Conservation (phyloP, 2,329 filamentous ascomycete species). For the Trichothecium roseum region DNA sequence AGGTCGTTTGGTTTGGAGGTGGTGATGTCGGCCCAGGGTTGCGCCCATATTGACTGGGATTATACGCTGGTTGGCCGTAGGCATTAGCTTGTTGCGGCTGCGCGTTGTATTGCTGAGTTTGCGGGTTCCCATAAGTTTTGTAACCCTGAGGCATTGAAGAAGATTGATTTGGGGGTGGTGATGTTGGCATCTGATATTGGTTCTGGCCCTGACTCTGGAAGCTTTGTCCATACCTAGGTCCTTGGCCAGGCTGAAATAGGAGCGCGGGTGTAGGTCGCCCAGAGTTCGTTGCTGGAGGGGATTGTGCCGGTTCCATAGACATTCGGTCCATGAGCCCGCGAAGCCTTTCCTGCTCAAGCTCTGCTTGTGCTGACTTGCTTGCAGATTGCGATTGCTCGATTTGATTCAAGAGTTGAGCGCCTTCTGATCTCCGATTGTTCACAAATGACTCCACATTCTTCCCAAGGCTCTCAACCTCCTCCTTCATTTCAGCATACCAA, state of each 20-base stretch:
- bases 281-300: slow-evolving; percentile 9
- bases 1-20: slow-evolving; percentile 50
- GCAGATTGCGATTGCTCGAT: slow-evolving; percentile 72
- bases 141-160: slow-evolving; percentile 30
- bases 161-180: slow-evolving; percentile 40
- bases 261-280: slow-evolving; percentile 25
- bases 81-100: slow-evolving; percentile 15
- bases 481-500: slow-evolving; percentile 94
- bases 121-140: slow-evolving; percentile 28
- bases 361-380: slow-evolving; percentile 51
- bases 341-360: slow-evolving; percentile 78
- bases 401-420: slow-evolving; percentile 75
- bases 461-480: slow-evolving; percentile 81
- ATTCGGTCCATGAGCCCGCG: slow-evolving; percentile 90
- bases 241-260: slow-evolving; percentile 36
- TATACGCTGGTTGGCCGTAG: slow-evolving; percentile 32
- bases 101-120: slow-evolving; percentile 30
- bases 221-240: slow-evolving; percentile 39
- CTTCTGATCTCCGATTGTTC: slow-evolving; percentile 85
- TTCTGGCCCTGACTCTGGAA: slow-evolving; percentile 49
- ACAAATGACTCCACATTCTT: slow-evolving; percentile 98
- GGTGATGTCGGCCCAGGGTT: slow-evolving; percentile 49
- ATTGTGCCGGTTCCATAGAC: slow-evolving; percentile 60
- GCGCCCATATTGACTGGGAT: slow-evolving; percentile 48
- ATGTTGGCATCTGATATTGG: slow-evolving; percentile 49